Conservation (phyloP, 2,329 filamentous ascomycete species). For the Aspergillus sp. region DNA sequence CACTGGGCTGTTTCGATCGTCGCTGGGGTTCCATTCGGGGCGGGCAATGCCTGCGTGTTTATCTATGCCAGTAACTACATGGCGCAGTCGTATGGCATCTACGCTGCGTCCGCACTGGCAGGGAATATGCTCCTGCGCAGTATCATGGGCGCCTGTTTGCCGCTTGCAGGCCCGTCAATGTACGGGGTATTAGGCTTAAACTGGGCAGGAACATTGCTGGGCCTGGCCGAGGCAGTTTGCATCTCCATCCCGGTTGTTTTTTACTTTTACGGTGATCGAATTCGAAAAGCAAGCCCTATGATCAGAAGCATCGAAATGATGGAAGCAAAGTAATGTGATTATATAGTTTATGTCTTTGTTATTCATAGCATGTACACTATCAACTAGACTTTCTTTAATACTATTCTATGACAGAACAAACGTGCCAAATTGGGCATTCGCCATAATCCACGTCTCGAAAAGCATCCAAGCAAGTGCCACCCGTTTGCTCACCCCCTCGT, state of each 20-base stretch:
- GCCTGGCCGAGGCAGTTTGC: slow-evolving; percentile 63
- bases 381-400: too few relatives aligned
- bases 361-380: too few relatives aligned
- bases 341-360: too few relatives aligned
- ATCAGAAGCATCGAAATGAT: too few relatives aligned
- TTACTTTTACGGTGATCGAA: slow-evolving; percentile 53
- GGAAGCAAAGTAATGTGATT: too few relatives aligned
- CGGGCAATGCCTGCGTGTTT: slow-evolving; percentile 69
- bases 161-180: slow-evolving; percentile 68
- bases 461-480: too few relatives aligned
- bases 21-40: slow-evolving; percentile 73
- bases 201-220: slow-evolving; percentile 72
- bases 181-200: slow-evolving; percentile 63
- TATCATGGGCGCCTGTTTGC: slow-evolving; percentile 65
- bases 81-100: slow-evolving; percentile 70
- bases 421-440: too few relatives aligned
- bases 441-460: too few relatives aligned
- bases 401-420: too few relatives aligned
- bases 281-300: slow-evolving; percentile 49
- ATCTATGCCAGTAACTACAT: slow-evolving; percentile 77
- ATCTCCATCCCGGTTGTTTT: slow-evolving; percentile 75
- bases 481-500: too few relatives aligned
- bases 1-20: slow-evolving; percentile 76
- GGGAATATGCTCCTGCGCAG: slow-evolving; percentile 69
- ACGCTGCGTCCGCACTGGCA: slow-evolving; percentile 71